Percentiles rank a stretch among this genome's conserved stretches.
Evolutionary conservation across 169 alveolate species (phyloP).

Genomic region (Perkinsus marinus): DNA sequence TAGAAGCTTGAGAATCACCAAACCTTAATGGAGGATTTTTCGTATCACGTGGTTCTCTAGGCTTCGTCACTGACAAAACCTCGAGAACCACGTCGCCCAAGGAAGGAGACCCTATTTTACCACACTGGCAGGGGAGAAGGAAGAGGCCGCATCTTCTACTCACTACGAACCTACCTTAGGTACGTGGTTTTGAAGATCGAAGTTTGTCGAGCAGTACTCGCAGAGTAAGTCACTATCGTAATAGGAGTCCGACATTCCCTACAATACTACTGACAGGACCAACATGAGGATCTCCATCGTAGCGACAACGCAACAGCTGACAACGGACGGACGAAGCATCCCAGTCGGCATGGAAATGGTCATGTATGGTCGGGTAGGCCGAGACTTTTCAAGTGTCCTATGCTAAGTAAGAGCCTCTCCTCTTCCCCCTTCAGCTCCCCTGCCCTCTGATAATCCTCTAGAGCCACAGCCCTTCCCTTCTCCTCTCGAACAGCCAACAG

Average conservation of each 20-base stretch:
- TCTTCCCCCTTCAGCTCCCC: not conserved
- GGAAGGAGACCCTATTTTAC: too few species aligned
- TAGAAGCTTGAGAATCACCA: too few species aligned
- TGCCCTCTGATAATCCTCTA: not conserved
- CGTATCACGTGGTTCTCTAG: too few species aligned
- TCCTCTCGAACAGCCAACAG: not conserved
- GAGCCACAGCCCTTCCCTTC: not conserved
- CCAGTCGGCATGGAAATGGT: not conserved
- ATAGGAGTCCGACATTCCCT: not conserved
- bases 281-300: too few species aligned
- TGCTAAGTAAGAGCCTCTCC: not conserved
- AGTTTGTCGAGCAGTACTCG: not conserved
- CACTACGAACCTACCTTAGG: not conserved
- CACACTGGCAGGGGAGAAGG: too few species aligned
- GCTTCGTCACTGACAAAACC: too few species aligned
- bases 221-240: not conserved
- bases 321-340: too few species aligned
- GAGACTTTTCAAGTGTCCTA: not conserved
- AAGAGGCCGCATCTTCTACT: too few species aligned
- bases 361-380: not conserved
- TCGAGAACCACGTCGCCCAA: too few species aligned
- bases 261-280: not conserved
- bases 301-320: too few species aligned
- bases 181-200: not conserved
- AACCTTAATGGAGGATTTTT: too few species aligned